A percentile compares a stretch with the other conserved stretches of the same genome.
Conservation (phyloP, 306 rosid species). For the Dalbergia cochinchinensis region DNA sequence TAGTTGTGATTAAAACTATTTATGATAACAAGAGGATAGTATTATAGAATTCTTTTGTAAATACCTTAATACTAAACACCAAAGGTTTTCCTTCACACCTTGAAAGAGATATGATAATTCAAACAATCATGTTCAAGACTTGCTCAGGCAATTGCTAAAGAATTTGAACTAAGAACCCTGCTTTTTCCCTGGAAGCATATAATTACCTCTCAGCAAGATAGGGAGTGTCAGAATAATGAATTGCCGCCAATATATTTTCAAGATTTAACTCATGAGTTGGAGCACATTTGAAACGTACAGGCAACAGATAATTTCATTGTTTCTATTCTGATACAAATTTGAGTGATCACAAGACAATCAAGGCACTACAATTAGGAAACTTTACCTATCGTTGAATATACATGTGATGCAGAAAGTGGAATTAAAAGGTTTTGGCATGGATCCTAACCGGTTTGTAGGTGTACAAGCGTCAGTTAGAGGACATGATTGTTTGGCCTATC, state of each 20-base stretch:
- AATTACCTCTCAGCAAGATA: not conserved
- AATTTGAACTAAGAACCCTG: conserved; percentile 3
- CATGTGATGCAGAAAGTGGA: not conserved
- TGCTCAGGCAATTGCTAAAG: conserved; percentile 4
- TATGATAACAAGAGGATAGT: no score
- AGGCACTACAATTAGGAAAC: conserved; percentile 33
- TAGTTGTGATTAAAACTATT: no score
- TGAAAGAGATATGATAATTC: no score
- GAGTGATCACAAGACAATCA: conserved; percentile 30
- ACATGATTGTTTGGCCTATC: conserved; percentile 39
- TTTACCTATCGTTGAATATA: conserved; percentile 31
- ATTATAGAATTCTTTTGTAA: no score
- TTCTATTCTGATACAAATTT: conserved; percentile 34
- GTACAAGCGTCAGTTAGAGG: conserved; percentile 36
- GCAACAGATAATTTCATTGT: conserved; percentile 12
- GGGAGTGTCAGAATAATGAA: not conserved
- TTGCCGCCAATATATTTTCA: not conserved
- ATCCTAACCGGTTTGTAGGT: conserved; percentile 45
- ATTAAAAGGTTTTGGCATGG: no score
- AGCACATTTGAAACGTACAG: not conserved
- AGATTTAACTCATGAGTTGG: conserved; percentile 11
- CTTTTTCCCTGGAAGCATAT: not conserved
- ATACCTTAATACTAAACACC: no score
- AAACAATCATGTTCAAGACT: not conserved
- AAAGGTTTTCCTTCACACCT: no score